Evolutionary conservation across 192 early-diverging fungal species (phyloP), one percentile per base, ranked within the genome.

Genomic region (Backusella luteola): DNA sequence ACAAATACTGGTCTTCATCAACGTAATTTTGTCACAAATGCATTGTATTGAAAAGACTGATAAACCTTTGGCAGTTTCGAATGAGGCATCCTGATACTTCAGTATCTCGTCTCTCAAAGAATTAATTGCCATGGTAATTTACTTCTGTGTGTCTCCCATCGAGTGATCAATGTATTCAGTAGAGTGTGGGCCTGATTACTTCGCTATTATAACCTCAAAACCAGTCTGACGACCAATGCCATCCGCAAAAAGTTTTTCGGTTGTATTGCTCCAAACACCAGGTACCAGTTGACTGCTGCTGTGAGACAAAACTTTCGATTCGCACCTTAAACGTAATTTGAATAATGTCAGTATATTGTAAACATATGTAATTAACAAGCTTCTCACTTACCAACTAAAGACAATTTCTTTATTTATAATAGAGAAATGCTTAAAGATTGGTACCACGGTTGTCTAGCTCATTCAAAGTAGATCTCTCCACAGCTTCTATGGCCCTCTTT

Each of bases 341-440:
- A 23, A 69, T 69, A 69, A 39, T 69, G 67, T 69, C 21, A 69
- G 34, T 68, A 68, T 68, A 68, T 36, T 68, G 36, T 68, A 68
- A 36, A 69, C 36, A 69, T 69, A 69, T 69, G 6, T 69, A 56
- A 56, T 26, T 56, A 69, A 39, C 67, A 69, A 69, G 67, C 19
- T 69, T 39, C 35, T 69, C 35, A 26, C 36, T 69, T 69, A 69
- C 67, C 67, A 69, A 39, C 36, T 69, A 9, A 39, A 69, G 35
- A 69, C 35, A 7, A 38, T 23, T 39, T 8, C 67, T 39, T 69
- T 38, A 39, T 69, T 69, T 39, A 69, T 69, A 69, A 7, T n/a
- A 39, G 35, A 69, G 35, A 69, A 41, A 39, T 69, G 35, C 35
- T 69, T 69, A 39, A 69, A 69, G 4, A 39, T 39, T 39, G 67